Percentiles rank a stretch among this genome's conserved stretches.
phyloP scores from a whole-genome alignment of 1,139 yeast genomes.

The Pneumocystis wakefieldiae region DNA sequence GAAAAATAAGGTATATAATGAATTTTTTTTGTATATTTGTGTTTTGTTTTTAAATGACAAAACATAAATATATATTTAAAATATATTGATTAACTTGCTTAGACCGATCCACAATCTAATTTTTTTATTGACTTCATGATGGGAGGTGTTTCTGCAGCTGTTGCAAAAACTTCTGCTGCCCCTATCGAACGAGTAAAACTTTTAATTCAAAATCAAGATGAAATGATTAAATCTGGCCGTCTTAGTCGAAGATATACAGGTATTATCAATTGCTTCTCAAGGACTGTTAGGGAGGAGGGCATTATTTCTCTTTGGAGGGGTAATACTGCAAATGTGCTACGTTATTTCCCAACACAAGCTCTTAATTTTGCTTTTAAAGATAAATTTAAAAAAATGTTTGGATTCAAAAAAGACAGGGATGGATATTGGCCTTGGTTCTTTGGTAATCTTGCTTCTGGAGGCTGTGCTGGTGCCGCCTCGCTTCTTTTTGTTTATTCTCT shows the following conservation, averaged over 20 bases:
- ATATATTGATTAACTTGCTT: background rate
- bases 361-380: slow-evolving; percentile 76
- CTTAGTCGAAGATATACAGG: slow-evolving; percentile 50
- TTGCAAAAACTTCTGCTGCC: slow-evolving; percentile 62
- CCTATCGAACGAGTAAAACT: slow-evolving; percentile 74
- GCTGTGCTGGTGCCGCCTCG: slow-evolving; percentile 69
- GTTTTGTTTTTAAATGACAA: background rate
- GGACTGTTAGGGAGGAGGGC: slow-evolving; percentile 64
- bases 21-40: background rate
- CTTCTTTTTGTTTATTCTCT: slow-evolving; percentile 62
- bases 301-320: slow-evolving; percentile 65
- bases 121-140: slow-evolving; percentile 48
- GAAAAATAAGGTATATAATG: background rate
- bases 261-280: slow-evolving; percentile 55
- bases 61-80: background rate
- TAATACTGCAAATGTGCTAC: slow-evolving; percentile 70
- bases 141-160: slow-evolving; percentile 73
- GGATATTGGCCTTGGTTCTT: slow-evolving; percentile 58
- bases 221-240: slow-evolving; percentile 72
- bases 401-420: slow-evolving; percentile 52
- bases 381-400: slow-evolving; percentile 63
- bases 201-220: slow-evolving; percentile 70
- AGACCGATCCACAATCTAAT: slow-evolving; percentile 13
- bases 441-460: slow-evolving; percentile 75
- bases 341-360: slow-evolving; percentile 79